Percentiles rank a stretch among this genome's conserved stretches.
phyloP scores from a whole-genome alignment of 2,329 filamentous ascomycete genomes.

The Trichoderma brevicompactum region DNA sequence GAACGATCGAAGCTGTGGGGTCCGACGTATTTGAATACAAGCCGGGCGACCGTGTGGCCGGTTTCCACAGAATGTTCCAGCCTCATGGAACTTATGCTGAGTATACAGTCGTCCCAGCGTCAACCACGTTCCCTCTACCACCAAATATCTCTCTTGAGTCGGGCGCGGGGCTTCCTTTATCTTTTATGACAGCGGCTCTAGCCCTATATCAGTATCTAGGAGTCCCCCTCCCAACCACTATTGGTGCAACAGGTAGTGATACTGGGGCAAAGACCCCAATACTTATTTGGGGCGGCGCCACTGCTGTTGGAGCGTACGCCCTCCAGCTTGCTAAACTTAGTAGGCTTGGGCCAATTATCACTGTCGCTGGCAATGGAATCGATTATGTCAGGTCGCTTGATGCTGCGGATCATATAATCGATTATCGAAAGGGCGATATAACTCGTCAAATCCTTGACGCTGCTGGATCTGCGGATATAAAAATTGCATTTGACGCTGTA shows the following conservation, averaged over 20 bases:
- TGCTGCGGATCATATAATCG: conserved; percentile 14
- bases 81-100: conserved; percentile 61
- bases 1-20: conserved; percentile 34
- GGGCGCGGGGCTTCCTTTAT: conserved; percentile 8
- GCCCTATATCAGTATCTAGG: conserved; percentile 10
- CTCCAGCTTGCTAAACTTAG: conserved; percentile 56
- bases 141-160: conserved; percentile 47
- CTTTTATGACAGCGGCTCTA: conserved; percentile 16
- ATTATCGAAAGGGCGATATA: conserved; percentile 15
- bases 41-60: conserved; percentile 50
- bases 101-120: conserved; percentile 58
- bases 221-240: conserved; percentile 3
- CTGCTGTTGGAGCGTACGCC: conserved; percentile 60
- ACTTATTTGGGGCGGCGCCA: conserved; percentile 56
- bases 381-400: conserved; percentile 7
- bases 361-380: conserved; percentile 52
- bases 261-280: conserved; percentile 26
- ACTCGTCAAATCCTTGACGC: conserved; percentile 9
- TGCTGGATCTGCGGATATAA: not conserved
- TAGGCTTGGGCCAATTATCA: conserved; percentile 63
- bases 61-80: conserved; percentile 55
- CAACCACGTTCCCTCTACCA: conserved; percentile 61
- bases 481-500: conserved; percentile 10
- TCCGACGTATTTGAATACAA: conserved; percentile 32
- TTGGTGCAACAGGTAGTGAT: not conserved